These are phyloP conservation scores for Globisporangium parvum DNA, from an alignment of 352 stramenopile species.

Conservation along the genomic window DNA sequence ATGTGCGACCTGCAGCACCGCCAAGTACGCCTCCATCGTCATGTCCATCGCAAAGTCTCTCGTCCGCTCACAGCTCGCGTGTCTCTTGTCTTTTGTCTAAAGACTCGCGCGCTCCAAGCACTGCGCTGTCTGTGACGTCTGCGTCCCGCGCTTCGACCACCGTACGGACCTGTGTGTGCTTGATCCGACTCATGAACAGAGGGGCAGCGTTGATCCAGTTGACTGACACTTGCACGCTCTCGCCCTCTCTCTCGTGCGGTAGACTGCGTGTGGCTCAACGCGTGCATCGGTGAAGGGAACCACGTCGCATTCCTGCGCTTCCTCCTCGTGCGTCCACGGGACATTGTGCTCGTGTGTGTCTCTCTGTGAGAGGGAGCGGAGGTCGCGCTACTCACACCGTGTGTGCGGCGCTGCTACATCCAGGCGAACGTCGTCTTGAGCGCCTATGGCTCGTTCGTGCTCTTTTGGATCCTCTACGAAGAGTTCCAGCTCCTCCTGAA, in stretches of 20 bases:
- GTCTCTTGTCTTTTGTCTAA: background rate
- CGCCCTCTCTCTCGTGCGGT: background rate
- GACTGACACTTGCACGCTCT: no score
- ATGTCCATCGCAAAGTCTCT: background rate
- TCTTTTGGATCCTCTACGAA: conserved; percentile 35
- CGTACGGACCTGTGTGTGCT: conserved; percentile 18
- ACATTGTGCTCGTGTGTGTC: background rate
- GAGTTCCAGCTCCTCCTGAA: conserved; percentile 33
- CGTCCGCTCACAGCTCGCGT: background rate
- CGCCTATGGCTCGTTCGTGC: conserved; percentile 42
- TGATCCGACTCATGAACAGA: no score
- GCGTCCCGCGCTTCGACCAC: conserved; percentile 61
- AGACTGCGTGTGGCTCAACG: conserved; percentile 63
- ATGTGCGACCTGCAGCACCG: conserved; percentile 41
- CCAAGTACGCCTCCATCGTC: conserved; percentile 22
- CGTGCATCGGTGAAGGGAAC: conserved; percentile 61
- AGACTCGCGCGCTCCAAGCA: conserved; percentile 66
- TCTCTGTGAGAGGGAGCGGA: background rate
- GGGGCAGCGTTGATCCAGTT: background rate
- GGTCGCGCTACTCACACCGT: background rate
- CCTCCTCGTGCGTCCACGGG: conserved; percentile 24
- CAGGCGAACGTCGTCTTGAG: conserved; percentile 49
- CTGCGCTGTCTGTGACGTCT: conserved; percentile 58
- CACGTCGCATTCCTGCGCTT: conserved; percentile 51
- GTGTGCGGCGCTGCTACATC: background rate